Base-by-base conservation (phyloP, 2,329 filamentous ascomycete species). In the Teratosphaeria pseudoeucalypti region DNA sequence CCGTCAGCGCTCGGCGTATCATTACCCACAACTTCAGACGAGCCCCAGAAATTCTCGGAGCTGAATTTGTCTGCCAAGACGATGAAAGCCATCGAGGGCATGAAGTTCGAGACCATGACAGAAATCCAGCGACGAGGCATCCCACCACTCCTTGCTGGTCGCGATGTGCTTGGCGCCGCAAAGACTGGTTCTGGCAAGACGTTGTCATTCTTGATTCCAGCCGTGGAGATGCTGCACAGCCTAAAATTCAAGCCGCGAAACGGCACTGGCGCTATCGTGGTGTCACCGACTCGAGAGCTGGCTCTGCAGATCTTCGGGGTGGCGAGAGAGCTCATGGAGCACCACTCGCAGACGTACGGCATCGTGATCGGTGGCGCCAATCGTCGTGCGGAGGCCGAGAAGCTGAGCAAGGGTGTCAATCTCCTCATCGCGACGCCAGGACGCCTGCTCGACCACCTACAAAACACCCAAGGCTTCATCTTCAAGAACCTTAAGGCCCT, bases 101-200 rank as follows among this genome's bases (percentile, higher is more conserved):
- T 99, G 92, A 89, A 89, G 14, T 96, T 97, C 72, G 86, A 88
- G 70, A 92, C 82, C 55, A 96, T 99, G 92, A 97, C 94, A 0
- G 89, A 94, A 73, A 96, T 97, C 66, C 94, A 97, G 75, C 83
- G 85, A 67, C 83, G 88, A 71, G 88, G 87, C 12, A 96, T 97
- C 59, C 92, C 92, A 4, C 91, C 92, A 23, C 79, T 95, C 54
- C 80, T 97, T 61, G 90, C 92, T 52, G 94, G 94, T 64, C 86
- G 88, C 71, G 92, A 97, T 77, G 89, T 97, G 26, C 83, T 99
- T 53, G 94, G 94, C 68, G 92, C 92, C 34, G 94, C 94, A 56
- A 97, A 97, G 81, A 96, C 92, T 2, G 92, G 92, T 52, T 95
- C 90, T 26, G 94, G 94, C 72, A 99, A 99, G 80, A 99, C 94